Evolutionary conservation across 441 rosid species (phyloP).

Genomic region (Manihot esculenta): DNA sequence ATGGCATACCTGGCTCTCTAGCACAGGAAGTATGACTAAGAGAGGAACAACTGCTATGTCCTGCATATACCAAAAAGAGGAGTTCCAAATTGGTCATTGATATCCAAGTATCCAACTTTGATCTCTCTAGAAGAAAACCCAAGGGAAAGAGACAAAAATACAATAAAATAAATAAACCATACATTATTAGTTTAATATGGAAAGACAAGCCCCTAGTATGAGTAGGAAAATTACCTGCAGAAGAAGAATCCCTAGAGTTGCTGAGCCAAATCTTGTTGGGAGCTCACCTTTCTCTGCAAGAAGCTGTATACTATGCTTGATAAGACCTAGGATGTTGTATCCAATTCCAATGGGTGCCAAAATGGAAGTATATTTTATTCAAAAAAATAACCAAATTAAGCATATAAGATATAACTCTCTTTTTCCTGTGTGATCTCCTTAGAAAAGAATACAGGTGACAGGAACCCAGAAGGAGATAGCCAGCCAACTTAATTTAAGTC

Average conservation of each 20-base stretch:
- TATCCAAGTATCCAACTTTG: conserved; percentile 20
- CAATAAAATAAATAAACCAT: background rate
- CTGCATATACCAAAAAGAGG: conserved; percentile 46
- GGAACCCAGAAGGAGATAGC: background rate
- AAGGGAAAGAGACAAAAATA: conserved; percentile 15
- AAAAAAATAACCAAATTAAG: background rate
- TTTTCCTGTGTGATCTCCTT: background rate
- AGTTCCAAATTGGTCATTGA: conserved; percentile 26
- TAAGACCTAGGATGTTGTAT: conserved; percentile 34
- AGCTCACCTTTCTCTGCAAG: conserved; percentile 99
- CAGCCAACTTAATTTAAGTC: background rate
- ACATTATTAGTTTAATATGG: background rate
- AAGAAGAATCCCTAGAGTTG: conserved; percentile 96
- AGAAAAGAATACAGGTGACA: background rate
- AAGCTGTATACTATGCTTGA: conserved; percentile 58
- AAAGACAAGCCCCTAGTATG: background rate
- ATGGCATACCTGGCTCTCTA: conserved; percentile 79
- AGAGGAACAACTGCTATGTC: conserved; percentile 97
- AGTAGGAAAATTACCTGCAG: conserved; percentile 62
- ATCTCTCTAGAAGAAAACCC: conserved; percentile 21
- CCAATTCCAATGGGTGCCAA: background rate
- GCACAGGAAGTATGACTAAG: conserved; percentile 86
- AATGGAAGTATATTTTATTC: background rate
- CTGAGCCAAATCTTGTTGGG: conserved; percentile 96
- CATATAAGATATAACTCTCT: background rate